Evolutionary conservation across 768 basidiomycete genomes (phyloP).

Genomic region (Crucibulum laeve): DNA sequence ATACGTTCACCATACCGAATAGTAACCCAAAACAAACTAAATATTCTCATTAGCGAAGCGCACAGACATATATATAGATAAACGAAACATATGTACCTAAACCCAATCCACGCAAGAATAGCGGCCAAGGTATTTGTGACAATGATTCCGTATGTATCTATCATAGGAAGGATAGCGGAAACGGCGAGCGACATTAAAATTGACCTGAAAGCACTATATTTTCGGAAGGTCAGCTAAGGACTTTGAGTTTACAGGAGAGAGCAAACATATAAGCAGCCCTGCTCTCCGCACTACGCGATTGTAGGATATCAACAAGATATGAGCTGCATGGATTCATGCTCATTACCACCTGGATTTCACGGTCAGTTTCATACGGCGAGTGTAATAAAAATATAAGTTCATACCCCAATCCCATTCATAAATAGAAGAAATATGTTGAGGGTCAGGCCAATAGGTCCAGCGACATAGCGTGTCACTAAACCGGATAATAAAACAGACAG

Average conservation of each 20-base stretch:
- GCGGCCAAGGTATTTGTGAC: conserved; percentile 36
- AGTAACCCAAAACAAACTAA: conserved; percentile 39
- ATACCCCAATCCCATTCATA: conserved; percentile 57
- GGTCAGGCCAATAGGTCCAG: conserved; percentile 38
- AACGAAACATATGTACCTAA: conserved; percentile 26
- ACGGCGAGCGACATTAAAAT: conserved; percentile 27
- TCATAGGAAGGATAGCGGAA: conserved; percentile 34
- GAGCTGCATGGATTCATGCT: conserved; percentile 43
- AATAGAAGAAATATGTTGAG: conserved; percentile 50
- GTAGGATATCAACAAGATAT: conserved; percentile 50
- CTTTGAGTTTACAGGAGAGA: neutral
- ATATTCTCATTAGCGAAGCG: neutral
- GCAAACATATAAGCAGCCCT: conserved; percentile 34
- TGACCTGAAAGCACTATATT: conserved; percentile 23
- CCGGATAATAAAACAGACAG: conserved; percentile 40
- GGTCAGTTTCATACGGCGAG: neutral
- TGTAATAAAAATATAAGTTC: conserved; percentile 12
- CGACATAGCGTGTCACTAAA: conserved; percentile 38
- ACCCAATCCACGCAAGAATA: conserved; percentile 35
- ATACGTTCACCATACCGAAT: conserved; percentile 43
- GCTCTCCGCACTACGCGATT: conserved; percentile 47
- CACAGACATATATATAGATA: conserved; percentile 2
- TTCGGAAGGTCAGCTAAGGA: neutral
- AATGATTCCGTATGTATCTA: conserved; percentile 38
- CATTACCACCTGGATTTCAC: conserved; percentile 36